Evolutionary conservation across 768 basidiomycete species (phyloP), one percentile per base, ranked within the genome.

Genomic region (Daedalea quercina): DNA sequence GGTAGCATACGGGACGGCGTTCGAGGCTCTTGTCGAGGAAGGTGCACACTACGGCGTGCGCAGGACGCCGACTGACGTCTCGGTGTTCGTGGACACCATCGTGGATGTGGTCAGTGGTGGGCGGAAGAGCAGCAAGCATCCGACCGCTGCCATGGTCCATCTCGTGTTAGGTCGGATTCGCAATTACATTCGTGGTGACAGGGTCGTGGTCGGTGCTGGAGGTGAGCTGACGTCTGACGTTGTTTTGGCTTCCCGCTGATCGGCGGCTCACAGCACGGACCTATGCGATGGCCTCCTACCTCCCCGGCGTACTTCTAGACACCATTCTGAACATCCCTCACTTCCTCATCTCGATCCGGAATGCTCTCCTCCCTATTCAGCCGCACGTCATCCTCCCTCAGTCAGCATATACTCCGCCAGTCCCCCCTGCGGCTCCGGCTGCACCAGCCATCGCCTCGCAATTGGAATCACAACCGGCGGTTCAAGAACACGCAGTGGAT

Each of bases 131-230:
- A 73, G 73, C 1, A 68, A 69, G 15, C 73, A 70, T 17, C 2
- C 75, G 9, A 72, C 76, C 51, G 76, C 74, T 22, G 25, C 47
- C 2, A 15, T 52, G 4, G 50, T 80, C 44, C 73, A 75, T 20
- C 59, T 82, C 33, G 67, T 70, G 12, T 52, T 81, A 7, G 80
- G 81, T 1, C 70, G 72, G 41, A 28, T 80, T 23, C 71, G 72
- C 52, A 76, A 81, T 57, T 81, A 81, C 76, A 60, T 85, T 24
- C 75, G 78, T 28, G 87, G 89, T 1, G 79, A 87, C 50, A 69
- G 87, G 34, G 79, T 88, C 61, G 77, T 81, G 19, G 70, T 92
- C 51, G 90, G 90, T 53, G 84, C 90, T 47, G 90, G 90, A 67
- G 87, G 89, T 91, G 62, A 60, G 79, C 68, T n/a, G n/a, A 19